Conservation (phyloP, 768 basidiomycete species). For the Suillus clintonianus region DNA sequence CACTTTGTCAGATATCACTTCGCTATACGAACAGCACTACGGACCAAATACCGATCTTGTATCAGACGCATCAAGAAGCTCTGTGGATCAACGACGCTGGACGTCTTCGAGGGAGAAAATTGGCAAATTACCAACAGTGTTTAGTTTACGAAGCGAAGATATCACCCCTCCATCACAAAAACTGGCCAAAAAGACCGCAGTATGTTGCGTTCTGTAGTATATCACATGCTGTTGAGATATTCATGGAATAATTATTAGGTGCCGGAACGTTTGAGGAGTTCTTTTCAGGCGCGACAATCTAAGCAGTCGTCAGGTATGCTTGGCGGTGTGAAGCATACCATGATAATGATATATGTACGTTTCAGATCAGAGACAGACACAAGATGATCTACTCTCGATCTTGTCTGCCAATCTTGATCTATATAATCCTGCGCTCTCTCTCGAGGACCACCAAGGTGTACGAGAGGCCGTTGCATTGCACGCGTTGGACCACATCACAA, state of each 20-base stretch:
- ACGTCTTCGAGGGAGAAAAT: slow-evolving; percentile 44
- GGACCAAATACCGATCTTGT: slow-evolving; percentile 57
- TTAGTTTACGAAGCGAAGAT: slow-evolving; percentile 46
- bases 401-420: slow-evolving; percentile 75
- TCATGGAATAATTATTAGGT: slow-evolving; percentile 39
- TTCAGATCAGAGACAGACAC: slow-evolving; percentile 53
- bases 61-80: slow-evolving; percentile 47
- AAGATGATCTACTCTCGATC: slow-evolving; percentile 67
- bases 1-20: slow-evolving; percentile 20
- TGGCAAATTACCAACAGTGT: slow-evolving; percentile 55
- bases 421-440: slow-evolving; percentile 65
- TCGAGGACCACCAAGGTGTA: slow-evolving; percentile 61
- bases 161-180: slow-evolving; percentile 31
- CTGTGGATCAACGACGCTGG: slow-evolving; percentile 64
- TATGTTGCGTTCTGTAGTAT: slow-evolving; percentile 10
- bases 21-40: slow-evolving; percentile 76
- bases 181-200: slow-evolving; percentile 23
- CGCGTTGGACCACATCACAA: slow-evolving; percentile 85
- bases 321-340: not conserved
- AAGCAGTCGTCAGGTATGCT: slow-evolving; percentile 53
- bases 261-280: slow-evolving; percentile 53
- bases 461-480: slow-evolving; percentile 79
- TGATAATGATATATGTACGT: slow-evolving; percentile 9
- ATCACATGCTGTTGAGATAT: not conserved
- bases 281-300: slow-evolving; percentile 55